Evolutionary conservation across 345 rosid genomes (phyloP), one percentile per base, ranked within the genome.

Genomic region (Diplotaxis tenuifolia): DNA sequence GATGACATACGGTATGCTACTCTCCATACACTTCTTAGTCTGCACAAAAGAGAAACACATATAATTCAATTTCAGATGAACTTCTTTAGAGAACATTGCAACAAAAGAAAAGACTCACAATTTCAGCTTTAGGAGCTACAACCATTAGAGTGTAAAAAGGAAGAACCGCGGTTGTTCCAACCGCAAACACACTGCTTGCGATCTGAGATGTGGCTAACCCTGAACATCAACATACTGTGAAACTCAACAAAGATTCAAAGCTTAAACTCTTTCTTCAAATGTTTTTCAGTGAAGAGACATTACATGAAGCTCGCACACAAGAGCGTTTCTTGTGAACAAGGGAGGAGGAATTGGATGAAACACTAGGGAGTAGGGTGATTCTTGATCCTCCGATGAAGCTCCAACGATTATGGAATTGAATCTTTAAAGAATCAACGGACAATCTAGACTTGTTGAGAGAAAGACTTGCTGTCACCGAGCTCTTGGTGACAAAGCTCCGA

Each of bases 131-230:
- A 7, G 98, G 98, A 64, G 98, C 98, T 8, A 87, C 78, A 32
- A 94, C 89, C 98, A 94, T 94, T 45, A 94, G 87, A 5, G 93
- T 80, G 78, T 94, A 94, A 82, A 89, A 94, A 3, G 97, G 97
- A 22, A 94, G 93, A 79, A 94, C 98, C 3, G 88, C 86, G 6
- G 78, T 85, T 2, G 97, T 94, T 70, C 96, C 98, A 68, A 84
- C 65, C 0, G 92, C 85, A 77, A 94, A 94, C 12, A 77, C 83
- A 65, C 59, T 84, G 69, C 86, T 86, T 47, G 93, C 96, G 7
- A 88, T 74, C 70, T 91, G 96, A 66, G 96, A 67, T 65, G 74
- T 82, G 60, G 91, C 59, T 38, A 88, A 55, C 96, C 85, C 96
- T 94, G 84, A 55, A 77, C 20, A 72, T 22, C 31, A 65, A 57